Evolutionary conservation across 805 yeast genomes (phyloP), one percentile per base, ranked within the genome.

Genomic region (Suhomyces canberraensis): DNA sequence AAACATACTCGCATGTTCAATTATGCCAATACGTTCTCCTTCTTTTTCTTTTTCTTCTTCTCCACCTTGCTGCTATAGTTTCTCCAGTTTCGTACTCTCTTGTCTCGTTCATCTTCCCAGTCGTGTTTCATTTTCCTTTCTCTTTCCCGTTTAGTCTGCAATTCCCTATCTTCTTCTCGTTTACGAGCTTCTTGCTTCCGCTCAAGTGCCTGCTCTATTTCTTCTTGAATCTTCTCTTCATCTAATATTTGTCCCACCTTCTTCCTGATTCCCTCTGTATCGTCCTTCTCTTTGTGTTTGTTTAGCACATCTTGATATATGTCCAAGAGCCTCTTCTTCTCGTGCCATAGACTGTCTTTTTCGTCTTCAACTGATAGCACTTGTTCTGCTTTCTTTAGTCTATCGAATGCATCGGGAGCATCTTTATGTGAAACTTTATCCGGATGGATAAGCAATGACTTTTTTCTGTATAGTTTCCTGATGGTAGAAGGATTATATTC

Each of bases 371-470:
- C 28, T 0, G 65, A 53, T 13, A 66, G 48, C 3, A 60, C 49
- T 26, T 35, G 36, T 35, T 78, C 75, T 0, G 88, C 79, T 42
- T 71, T 74, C 44, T 79, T 78, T 35, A 82, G 55, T 24, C 65
- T 38, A 48, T 78, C 82, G 54, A 82, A 82, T 2, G 88, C 88
- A 21, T 60, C 70, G 0, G 84, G 76, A 0, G 88, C 86, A n/a
- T 66, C 58, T 0, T 66, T 60, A 45, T 81, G 73, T 20, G 57
- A 51, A 1, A 76, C 68, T 50, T 79, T 80, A 51, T 82, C 90
- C 0, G 90, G 90, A 52, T 82, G 90, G 13, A 82, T 75, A 40
- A 79, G 56, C 25, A 82, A 58, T 2, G 88, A 79, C 51, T 76
- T 79, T 55, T 69, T 71, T 17, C 87, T 60, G 51, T 70, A 82